Evolutionary conservation across 306 rosid genomes (phyloP).

Genomic region (Pterocarpus santalinus): DNA sequence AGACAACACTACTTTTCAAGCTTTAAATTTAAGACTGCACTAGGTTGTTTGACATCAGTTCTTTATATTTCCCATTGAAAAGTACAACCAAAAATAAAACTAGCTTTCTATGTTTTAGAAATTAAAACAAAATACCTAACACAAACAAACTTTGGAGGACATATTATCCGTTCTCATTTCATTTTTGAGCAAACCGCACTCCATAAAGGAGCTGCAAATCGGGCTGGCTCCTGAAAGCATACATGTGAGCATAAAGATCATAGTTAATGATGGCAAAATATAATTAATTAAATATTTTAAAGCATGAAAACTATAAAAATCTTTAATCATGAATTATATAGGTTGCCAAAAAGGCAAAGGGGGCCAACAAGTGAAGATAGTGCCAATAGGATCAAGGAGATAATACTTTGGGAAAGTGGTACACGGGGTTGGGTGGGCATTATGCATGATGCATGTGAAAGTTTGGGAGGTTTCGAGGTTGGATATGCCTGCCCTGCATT

Average conservation of each 20-base stretch:
- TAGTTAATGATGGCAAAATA: slow-evolving; percentile 5
- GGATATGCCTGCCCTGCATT: slow-evolving; percentile 33
- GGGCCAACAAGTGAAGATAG: slow-evolving; percentile 4
- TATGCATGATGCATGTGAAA: slow-evolving; percentile 48
- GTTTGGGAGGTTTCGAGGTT: slow-evolving; percentile 41
- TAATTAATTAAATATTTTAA: not conserved
- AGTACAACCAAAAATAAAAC: not conserved
- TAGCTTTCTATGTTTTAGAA: not conserved
- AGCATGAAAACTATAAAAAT: slow-evolving; percentile 5
- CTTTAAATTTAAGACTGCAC: not conserved
- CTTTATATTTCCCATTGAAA: not conserved
- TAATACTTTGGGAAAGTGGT: slow-evolving; percentile 45
- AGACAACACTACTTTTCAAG: not conserved
- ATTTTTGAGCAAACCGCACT: not conserved
- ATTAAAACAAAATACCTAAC: not conserved
- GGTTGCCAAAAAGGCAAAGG: slow-evolving; percentile 32
- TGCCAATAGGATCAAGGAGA: slow-evolving; percentile 30
- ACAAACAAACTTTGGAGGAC: not conserved
- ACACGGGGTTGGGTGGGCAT: slow-evolving; percentile 31
- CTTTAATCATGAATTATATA: not conserved
- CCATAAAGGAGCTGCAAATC: slow-evolving; percentile 5
- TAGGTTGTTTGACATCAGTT: not conserved
- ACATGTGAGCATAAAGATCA: not conserved
- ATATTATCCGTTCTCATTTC: not conserved
- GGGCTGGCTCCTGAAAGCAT: slow-evolving; percentile 7